Conservation (phyloP, 2,329 filamentous ascomycete species). For the Alternaria dauci region DNA sequence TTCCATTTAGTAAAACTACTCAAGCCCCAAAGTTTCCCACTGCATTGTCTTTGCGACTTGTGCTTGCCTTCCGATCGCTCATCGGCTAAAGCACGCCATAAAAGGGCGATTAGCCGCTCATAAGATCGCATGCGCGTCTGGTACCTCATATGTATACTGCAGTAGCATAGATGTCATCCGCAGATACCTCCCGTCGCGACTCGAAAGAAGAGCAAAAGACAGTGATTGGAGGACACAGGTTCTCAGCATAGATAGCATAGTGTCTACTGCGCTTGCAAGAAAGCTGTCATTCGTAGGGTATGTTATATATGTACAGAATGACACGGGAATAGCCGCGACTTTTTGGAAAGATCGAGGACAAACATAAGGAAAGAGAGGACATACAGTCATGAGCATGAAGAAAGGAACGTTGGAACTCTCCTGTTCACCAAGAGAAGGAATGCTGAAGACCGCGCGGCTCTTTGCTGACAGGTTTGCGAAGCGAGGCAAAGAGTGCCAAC, state of each 20-base stretch:
- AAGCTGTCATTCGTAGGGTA: not conserved
- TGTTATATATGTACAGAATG: not conserved
- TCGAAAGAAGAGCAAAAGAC: not conserved
- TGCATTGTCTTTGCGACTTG: not conserved
- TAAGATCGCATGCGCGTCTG: not conserved
- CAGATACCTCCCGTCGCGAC: not conserved
- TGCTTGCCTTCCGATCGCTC: not conserved
- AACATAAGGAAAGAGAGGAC: not conserved
- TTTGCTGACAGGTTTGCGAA: constrained; percentile 29
- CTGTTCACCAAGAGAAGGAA: constrained; percentile 45
- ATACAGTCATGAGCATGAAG: not conserved
- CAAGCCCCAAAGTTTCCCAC: not conserved
- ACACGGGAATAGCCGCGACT: not conserved
- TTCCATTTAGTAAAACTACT: not conserved
- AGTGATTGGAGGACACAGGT: not conserved
- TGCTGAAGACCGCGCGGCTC: constrained; percentile 37
- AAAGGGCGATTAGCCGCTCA: not conserved
- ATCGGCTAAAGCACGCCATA: not conserved
- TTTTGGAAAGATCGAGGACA: not conserved
- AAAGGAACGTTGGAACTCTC: not conserved
- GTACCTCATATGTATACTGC: not conserved
- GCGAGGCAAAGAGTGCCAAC: constrained; percentile 43
- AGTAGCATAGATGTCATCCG: not conserved
- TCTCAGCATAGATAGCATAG: not conserved
- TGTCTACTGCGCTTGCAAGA: not conserved